phyloP scores from a whole-genome alignment of 2,329 filamentous ascomycete species.

The Ophiostoma australiae region DNA sequence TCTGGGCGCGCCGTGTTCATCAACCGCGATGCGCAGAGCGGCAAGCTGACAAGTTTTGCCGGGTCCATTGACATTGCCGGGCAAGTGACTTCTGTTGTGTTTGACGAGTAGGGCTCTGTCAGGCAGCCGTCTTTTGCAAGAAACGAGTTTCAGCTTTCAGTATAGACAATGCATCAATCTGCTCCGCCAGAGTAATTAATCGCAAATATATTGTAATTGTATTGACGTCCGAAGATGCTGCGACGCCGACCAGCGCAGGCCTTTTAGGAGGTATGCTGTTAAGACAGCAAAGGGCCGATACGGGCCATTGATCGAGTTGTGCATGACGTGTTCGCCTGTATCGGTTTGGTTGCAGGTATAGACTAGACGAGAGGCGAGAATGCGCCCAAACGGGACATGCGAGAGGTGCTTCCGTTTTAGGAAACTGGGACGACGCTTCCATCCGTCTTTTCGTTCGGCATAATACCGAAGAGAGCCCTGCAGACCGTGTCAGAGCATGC shows the following conservation, averaged over 20 bases:
- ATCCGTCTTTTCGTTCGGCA: not conserved
- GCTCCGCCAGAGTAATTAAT: not conserved
- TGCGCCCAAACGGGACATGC: not conserved
- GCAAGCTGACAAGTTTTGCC: conserved; percentile 48
- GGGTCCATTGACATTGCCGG: conserved; percentile 42
- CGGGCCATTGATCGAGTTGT: not conserved
- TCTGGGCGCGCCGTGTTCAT: conserved; percentile 59
- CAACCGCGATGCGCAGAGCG: conserved; percentile 53
- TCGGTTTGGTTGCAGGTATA: not conserved
- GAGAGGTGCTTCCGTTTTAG: not conserved
- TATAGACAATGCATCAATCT: not conserved
- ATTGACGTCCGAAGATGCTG: not conserved
- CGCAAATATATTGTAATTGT: not conserved
- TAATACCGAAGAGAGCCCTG: conserved; percentile 2
- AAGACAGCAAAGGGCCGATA: not conserved
- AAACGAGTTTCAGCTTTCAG: not conserved
- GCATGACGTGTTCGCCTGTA: not conserved
- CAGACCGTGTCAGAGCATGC: not conserved
- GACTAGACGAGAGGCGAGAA: not conserved
- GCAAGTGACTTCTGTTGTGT: conserved; percentile 45
- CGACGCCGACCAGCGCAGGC: not conserved
- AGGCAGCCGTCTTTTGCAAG: not conserved
- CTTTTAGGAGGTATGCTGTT: too few relatives aligned
- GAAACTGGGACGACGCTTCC: not conserved
- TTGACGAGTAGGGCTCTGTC: conserved; percentile 38